A percentile compares a stretch with the other conserved stretches of the same genome.
Evolutionary conservation across 192 early-diverging fungal species (phyloP).

Genomic region (Jimgerdemannia flammicorona): DNA sequence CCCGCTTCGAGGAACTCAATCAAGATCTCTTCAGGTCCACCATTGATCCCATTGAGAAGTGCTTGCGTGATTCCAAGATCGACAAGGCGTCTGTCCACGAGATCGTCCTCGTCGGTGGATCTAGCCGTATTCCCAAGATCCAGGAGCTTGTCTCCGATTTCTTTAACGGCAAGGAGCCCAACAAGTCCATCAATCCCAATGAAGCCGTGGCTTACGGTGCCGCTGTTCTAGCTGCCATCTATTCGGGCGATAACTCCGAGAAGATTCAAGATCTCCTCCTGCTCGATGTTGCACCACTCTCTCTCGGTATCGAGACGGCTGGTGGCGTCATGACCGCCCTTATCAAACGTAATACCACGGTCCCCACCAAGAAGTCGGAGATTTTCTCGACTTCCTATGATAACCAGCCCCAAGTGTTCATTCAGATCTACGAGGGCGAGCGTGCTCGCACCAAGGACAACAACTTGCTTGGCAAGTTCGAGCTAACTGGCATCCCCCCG

Average conservation of each 20-base stretch:
- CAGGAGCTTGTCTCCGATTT: constrained; percentile 98
- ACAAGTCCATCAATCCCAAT: constrained; percentile 99
- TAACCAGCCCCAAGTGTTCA: constrained; percentile 97
- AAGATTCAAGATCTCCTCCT: constrained; percentile 95
- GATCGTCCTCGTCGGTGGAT: constrained; percentile 98
- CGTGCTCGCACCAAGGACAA: constrained; percentile 97
- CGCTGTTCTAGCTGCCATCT: constrained; percentile 96
- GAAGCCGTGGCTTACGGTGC: constrained; percentile 99
- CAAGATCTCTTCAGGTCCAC: constrained; percentile 95
- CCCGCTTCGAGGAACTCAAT: constrained; percentile 99
- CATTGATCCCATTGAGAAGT: constrained; percentile 96
- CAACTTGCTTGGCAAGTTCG: constrained; percentile 98
- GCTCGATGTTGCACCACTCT: constrained; percentile 94
- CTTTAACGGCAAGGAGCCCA: constrained; percentile 99
- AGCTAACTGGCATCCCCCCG: constrained; percentile 94
- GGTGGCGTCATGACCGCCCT: constrained; percentile 98
- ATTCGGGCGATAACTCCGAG: constrained; percentile 94
- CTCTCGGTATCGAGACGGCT: constrained; percentile 97
- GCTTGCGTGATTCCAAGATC: constrained; percentile 95
- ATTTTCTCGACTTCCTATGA: constrained; percentile 97
- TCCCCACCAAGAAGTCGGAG: constrained; percentile 98
- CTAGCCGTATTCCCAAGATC: constrained; percentile 99
- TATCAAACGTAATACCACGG: constrained; percentile 97
- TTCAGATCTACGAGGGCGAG: constrained; percentile 98
- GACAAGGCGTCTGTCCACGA: constrained; percentile 91